Evolutionary conservation across 148 eudicot genomes (phyloP), one percentile per base, ranked within the genome.

Genomic region (Heliosperma pusillum): DNA sequence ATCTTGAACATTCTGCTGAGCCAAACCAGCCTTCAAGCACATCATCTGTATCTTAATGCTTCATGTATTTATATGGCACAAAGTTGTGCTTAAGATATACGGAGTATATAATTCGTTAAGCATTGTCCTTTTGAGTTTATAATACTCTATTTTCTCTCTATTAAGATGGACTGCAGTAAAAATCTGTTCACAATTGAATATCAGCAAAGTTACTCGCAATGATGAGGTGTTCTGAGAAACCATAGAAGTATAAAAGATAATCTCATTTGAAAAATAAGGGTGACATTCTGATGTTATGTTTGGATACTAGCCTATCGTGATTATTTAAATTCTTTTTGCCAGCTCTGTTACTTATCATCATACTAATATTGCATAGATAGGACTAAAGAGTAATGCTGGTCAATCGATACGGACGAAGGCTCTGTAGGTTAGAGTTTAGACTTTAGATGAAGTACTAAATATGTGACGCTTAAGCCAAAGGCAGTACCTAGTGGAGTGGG

Each of bases 181-280:
- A 42, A 0, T 62, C 17, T 26, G 16, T 24, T 62, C 33, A 26
- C 16, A 19, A 22, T 62, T 20, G 25, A 59, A 12, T 62, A 62
- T 26, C 66, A 62, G 66, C 66, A 62, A 62, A 62, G 24, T 57
- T 57, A 57, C 2, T 57, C 10, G 58, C 45, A 71, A 55, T 53
- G 7, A 57, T 57, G 75, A n/a, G 20, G 27, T 33, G 21, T 36
- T 58, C 25, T 33, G 9, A 72, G 27, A 0, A 58, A 12, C 42
- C 30, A 62, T 42, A 55, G 56, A 53, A 68, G 36, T 44, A 69
- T 15, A 25, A 19, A 44, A 53, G 50, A 19, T 12, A 33, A 13
- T 25, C 27, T 13, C 42, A 5, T n/a, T 36, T 17, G 55, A 4
- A 59, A 42, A 52, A 20, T 25, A 24, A 42, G 45, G 52, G 27